phyloP scores from a whole-genome alignment of 768 basidiomycete genomes.

The Lentinula guzmanii region DNA sequence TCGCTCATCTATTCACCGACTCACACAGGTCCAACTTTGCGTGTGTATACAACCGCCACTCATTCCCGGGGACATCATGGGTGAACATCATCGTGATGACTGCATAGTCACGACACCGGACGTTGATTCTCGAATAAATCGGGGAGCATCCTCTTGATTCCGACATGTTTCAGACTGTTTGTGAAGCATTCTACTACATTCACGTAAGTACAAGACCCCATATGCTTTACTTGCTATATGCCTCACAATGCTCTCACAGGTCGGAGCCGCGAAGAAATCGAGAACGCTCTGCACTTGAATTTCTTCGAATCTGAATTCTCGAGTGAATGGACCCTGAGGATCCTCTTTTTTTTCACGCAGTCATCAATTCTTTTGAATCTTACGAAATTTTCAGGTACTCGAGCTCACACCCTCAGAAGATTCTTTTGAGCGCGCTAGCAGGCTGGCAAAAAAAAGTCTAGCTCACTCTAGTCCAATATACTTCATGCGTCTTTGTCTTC shows the following conservation, averaged over 20 bases:
- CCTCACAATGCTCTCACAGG: background rate
- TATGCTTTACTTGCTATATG: background rate
- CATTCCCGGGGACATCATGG: background rate
- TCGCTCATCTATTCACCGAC: background rate
- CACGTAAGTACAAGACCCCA: background rate
- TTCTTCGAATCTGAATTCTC: background rate
- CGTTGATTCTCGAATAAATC: background rate
- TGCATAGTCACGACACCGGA: background rate
- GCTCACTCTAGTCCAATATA: background rate
- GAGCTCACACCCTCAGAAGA: too few species aligned
- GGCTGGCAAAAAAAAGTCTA: background rate
- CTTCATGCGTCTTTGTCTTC: too few species aligned
- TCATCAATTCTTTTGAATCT: too few species aligned
- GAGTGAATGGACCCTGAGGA: too few species aligned
- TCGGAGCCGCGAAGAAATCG: background rate
- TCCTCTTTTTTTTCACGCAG: too few species aligned
- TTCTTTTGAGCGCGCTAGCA: too few species aligned
- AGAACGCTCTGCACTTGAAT: background rate
- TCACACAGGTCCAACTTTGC: background rate
- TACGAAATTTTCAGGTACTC: too few species aligned
- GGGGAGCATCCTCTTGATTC: background rate
- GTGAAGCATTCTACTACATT: background rate
- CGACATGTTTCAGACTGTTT: background rate
- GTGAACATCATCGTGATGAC: background rate
- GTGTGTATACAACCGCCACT: background rate